These are phyloP conservation scores for Conticribra weissflogii DNA, from an alignment of 108 stramenopile genomes.

Conservation along the genomic window DNA sequence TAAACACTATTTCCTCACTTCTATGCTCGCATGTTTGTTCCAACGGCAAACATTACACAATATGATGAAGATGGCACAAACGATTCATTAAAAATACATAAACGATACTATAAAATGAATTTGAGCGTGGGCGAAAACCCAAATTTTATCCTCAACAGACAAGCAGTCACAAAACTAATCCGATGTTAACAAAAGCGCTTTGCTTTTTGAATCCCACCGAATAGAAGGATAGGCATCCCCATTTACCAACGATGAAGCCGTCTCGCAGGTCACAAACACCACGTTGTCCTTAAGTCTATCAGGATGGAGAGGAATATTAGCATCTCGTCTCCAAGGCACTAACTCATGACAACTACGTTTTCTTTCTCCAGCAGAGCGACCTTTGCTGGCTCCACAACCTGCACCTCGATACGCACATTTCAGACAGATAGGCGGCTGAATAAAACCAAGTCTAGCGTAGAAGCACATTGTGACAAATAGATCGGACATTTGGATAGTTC, in stretches of 20 bases:
- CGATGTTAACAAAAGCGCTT: too few species aligned
- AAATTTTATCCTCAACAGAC: too few species aligned
- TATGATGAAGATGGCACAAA: too few species aligned
- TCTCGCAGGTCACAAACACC: slow-evolving; percentile 61
- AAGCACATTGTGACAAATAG: slow-evolving; percentile 50
- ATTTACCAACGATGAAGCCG: slow-evolving; percentile 53
- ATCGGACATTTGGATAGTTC: background rate
- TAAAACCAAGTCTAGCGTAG: slow-evolving; percentile 80
- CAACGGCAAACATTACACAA: too few species aligned
- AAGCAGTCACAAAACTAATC: too few species aligned
- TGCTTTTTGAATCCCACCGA: slow-evolving; percentile 44
- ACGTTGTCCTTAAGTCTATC: slow-evolving; percentile 58
- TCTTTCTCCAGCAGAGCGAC: slow-evolving; percentile 17
- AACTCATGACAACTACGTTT: slow-evolving; percentile 26
- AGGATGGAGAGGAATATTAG: slow-evolving; percentile 65
- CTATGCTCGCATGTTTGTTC: too few species aligned
- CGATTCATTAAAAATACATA: too few species aligned
- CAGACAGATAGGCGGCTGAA: slow-evolving; percentile 79
- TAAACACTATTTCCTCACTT: too few species aligned
- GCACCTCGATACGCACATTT: slow-evolving; percentile 59
- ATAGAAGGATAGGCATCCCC: slow-evolving; percentile 56
- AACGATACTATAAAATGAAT: too few species aligned
- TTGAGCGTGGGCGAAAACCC: too few species aligned
- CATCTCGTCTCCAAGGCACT: slow-evolving; percentile 67
- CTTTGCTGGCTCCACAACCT: slow-evolving; percentile 14